Base-by-base conservation (phyloP, 78 protist genomes). In the Dictyostelium capitatum region DNA sequence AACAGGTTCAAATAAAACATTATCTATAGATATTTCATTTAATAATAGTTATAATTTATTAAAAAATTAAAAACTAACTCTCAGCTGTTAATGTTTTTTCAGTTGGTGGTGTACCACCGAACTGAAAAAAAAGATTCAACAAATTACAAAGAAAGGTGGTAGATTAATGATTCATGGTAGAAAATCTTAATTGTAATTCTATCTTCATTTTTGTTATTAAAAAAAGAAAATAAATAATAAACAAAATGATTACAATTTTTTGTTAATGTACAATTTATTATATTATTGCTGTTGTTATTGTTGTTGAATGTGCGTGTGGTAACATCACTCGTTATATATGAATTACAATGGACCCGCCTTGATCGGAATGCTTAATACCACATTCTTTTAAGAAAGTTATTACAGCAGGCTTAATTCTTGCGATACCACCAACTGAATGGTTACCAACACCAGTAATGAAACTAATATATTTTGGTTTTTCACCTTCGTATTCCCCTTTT, bases 391-490 rank as follows among this genome's bases (percentile, higher is more conserved):
- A 51, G n/a, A 87, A 46, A 56, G 64, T 9, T 30, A 64, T 50
- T 6, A 87, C 19, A 11, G 93, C 93, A 20, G 82, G 93, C 64
- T 87, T 87, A 51, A 87, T 87, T 51, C 70, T 87, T 1, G 93
- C 84, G 10, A 87, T 41, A 59, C 93, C 84, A 28, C 84, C 84
- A 47, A 46, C 50, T 50, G 83, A 75, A 43, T 87, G 93, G 32
- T 59, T 77, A 17, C 93, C 93, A 6, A 46, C 23, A 28, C 93
- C 93, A 50, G 79, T 59, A n/a, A 87, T 87, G n/a, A 87, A 51
- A 30, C 48, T 80, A 23, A 87, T 75, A 4, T 6, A 25, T 50
- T 65, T 75, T 20, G 93, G 93, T 19, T 28, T 54, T 1, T 54
- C 37, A 59, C 73, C 54, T 25, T 54, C 57, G n/a, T 77, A 74